These are phyloP conservation scores for Malus hybrid DNA, from an alignment of 331 rosid genomes.

Conservation along the genomic window DNA sequence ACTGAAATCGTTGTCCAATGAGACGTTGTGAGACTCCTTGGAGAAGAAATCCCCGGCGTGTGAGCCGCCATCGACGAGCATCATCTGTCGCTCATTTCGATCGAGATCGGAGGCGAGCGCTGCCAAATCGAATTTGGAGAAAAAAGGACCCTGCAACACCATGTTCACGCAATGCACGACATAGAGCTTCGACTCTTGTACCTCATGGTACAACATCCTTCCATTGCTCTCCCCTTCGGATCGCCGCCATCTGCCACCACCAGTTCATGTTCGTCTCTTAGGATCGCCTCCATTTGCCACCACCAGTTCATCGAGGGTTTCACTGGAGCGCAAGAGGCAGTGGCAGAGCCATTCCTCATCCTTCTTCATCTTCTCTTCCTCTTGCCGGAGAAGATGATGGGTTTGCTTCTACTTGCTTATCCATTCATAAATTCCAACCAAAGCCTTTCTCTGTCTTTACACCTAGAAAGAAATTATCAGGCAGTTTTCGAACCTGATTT, in stretches of 20 bases:
- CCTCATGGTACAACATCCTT: constrained; percentile 96
- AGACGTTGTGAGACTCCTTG: constrained; percentile 86
- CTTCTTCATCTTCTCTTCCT: too few species aligned
- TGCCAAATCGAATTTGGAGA: constrained; percentile 96
- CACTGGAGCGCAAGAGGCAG: too few species aligned
- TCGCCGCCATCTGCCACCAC: too few species aligned
- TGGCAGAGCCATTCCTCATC: too few species aligned
- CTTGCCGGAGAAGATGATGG: too few species aligned
- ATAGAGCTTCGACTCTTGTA: constrained; percentile 95
- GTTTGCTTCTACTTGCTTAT: too few species aligned
- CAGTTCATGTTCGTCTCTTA: too few species aligned
- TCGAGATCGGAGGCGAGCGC: constrained; percentile 96
- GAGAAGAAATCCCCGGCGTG: constrained; percentile 66
- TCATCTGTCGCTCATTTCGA: constrained; percentile 74
- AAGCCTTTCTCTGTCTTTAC: too few species aligned
- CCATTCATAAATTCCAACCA: too few species aligned
- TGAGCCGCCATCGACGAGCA: constrained; percentile 36
- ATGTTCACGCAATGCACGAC: constrained; percentile 96
- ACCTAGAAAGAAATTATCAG: not conserved
- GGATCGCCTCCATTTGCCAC: too few species aligned
- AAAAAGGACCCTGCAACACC: constrained; percentile 84
- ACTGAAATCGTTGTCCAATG: constrained; percentile 94
- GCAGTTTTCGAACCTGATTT: constrained; percentile 16
- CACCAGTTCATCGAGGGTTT: too few species aligned
- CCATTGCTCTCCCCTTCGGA: constrained; percentile 83